Evolutionary conservation across 2,329 filamentous ascomycete species (phyloP), one percentile per base, ranked within the genome.

Genomic region (Fusarium compactum): DNA sequence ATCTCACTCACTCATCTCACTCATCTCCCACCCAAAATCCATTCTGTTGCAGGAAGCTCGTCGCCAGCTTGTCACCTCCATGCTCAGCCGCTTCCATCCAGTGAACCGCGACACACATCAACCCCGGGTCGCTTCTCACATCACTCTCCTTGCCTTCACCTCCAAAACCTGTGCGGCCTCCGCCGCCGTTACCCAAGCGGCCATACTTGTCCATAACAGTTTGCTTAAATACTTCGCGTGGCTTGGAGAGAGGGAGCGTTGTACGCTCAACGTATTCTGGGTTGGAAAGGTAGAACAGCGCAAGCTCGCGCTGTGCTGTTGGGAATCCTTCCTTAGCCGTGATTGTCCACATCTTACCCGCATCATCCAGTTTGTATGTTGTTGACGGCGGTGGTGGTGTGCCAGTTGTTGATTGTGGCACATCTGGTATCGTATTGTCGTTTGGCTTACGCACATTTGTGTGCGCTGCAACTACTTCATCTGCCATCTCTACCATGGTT

Each of bases 101-200:
- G 83, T 98, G 95, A 80, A 97, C 90, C 12, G 95, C 95, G 61
- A 97, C 89, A 76, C 95, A 98, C 92, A 98, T 96, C 44, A 94
- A 90, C 57, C 91, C 91, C 3, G 93, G 93, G 78, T 98, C 94
- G 64, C 91, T 94, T 71, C 93, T 80, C 38, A 88, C 85, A 63
- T 88, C 80, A 20, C 82, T 82, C 50, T 84, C 82, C 55, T 80
- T 81, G 41, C 65, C 65, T 30, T 73, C 62, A 24, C 75, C 71
- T 48, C 71, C 72, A 45, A 69, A 57, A 71, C 75, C n/a, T 65
- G 59, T 51, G 15, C 60, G 61, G 38, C 63, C 71, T 46, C 74
- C 73, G 46, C 74, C 68, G 43, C 74, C 68, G 43, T 69, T 74
- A 22, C 76, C 75, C 20, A 76, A 65, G 22, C 84, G 82, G 15